Evolutionary conservation across 768 basidiomycete species (phyloP).

Genomic region (Antrodiella citrinella): DNA sequence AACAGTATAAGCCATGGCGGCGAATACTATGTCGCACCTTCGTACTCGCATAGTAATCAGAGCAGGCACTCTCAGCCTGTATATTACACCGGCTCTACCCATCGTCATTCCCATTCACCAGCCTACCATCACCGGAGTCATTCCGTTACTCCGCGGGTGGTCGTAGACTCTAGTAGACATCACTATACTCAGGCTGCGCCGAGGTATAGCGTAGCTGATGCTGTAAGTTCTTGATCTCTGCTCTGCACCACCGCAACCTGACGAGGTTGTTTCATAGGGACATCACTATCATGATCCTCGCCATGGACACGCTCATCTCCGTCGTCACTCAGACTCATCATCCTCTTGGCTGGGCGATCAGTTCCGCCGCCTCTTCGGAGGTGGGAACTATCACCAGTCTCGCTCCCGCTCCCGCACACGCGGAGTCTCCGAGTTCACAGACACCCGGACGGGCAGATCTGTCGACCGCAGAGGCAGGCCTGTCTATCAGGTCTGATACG

Average conservation of each 20-base stretch:
- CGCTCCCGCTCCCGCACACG: not conserved
- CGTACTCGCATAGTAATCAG: not conserved
- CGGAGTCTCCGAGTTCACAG: not conserved
- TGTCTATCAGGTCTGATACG: slow-evolving; percentile 33
- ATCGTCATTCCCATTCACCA: not conserved
- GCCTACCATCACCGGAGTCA: not conserved
- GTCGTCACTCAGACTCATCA: not conserved
- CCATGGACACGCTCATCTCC: not conserved
- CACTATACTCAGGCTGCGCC: not conserved
- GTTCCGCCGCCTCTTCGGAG: not conserved
- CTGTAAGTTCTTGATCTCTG: not conserved
- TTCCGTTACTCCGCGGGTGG: not conserved
- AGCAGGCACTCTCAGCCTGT: not conserved
- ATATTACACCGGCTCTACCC: not conserved
- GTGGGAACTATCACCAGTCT: not conserved
- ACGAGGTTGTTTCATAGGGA: too few relatives aligned
- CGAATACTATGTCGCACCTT: not conserved
- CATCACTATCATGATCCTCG: not conserved
- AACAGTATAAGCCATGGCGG: not conserved
- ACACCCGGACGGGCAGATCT: slow-evolving; percentile 20
- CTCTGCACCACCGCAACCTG: too few relatives aligned
- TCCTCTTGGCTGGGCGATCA: not conserved
- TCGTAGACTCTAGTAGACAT: not conserved
- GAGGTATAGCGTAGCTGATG: not conserved
- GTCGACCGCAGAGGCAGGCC: slow-evolving; percentile 51